A percentile compares a stretch with the other conserved stretches of the same genome.
Conservation (phyloP, 371 early-diverging fungal species). For the Mucor velutinosus region DNA sequence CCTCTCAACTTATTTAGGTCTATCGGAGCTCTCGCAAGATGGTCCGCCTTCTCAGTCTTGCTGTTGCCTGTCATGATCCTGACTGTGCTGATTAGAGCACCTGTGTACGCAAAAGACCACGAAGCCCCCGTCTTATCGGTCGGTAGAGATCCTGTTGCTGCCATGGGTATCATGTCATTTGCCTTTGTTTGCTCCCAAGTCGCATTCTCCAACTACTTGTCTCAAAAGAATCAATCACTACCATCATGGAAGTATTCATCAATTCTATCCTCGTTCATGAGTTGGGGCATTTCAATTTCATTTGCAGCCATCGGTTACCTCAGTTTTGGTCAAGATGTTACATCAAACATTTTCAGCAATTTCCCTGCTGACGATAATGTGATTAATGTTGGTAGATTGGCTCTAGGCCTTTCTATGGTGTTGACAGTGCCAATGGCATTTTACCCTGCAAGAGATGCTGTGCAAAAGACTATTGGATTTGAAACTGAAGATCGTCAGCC, state of each 20-base stretch:
- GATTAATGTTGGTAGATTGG: constrained; percentile 55
- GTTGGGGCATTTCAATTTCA: constrained; percentile 56
- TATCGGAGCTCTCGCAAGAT: constrained; percentile 56
- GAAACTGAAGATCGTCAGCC: constrained; percentile 47
- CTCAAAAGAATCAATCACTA: constrained; percentile 46
- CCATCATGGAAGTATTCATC: constrained; percentile 47
- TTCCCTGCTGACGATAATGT: constrained; percentile 53
- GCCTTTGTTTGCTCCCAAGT: constrained; percentile 67
- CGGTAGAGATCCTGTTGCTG: constrained; percentile 56
- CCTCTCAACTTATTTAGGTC: constrained; percentile 58
- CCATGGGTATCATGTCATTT: constrained; percentile 65
- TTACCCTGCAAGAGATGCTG: constrained; percentile 58
- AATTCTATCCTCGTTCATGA: constrained; percentile 42
- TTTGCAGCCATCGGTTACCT: constrained; percentile 62
- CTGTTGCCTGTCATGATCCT: constrained; percentile 57
- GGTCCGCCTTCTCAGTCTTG: constrained; percentile 56
- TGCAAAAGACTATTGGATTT: constrained; percentile 57
- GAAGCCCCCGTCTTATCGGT: constrained; percentile 44
- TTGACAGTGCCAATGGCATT: constrained; percentile 61
- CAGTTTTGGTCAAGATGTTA: constrained; percentile 55
- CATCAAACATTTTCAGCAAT: constrained; percentile 58
- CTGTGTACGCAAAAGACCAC: constrained; percentile 53
- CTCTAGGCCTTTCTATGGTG: constrained; percentile 56
- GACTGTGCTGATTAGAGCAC: constrained; percentile 50
- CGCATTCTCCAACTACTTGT: constrained; percentile 55